Percentiles rank a stretch among this genome's conserved stretches.
phyloP scores from a whole-genome alignment of 805 yeast species.

The Komagataella phaffii region DNA sequence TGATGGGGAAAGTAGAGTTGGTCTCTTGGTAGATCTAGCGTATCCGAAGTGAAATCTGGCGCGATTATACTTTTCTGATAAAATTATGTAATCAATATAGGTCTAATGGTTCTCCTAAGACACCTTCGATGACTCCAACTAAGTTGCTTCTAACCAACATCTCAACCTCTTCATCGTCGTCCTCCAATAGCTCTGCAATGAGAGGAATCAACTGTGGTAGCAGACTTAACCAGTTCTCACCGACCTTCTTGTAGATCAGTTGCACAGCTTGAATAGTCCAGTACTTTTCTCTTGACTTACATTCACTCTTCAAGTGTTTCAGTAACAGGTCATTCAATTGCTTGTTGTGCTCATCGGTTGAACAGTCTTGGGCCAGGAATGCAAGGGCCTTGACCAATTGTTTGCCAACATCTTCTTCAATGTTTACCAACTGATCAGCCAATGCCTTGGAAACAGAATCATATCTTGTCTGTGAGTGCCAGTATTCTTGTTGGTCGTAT shows the following conservation, averaged over 20 bases:
- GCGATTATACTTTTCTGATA: neutral
- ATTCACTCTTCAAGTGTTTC: slow-evolving; percentile 53
- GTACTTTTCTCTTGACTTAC: slow-evolving; percentile 43
- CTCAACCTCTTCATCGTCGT: slow-evolving; percentile 90
- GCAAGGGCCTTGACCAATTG: slow-evolving; percentile 71
- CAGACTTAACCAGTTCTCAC: slow-evolving; percentile 86
- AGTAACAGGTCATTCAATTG: slow-evolving; percentile 50
- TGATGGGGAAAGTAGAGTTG: neutral
- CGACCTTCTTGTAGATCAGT: slow-evolving; percentile 76
- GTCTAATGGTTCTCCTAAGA: slow-evolving; percentile 90
- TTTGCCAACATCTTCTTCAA: slow-evolving; percentile 68
- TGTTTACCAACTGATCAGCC: slow-evolving; percentile 47
- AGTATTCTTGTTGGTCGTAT: slow-evolving; percentile 86
- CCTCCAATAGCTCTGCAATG: slow-evolving; percentile 90
- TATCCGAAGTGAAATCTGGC: neutral
- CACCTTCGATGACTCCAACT: slow-evolving; percentile 83
- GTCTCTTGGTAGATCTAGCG: neutral
- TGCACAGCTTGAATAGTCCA: slow-evolving; percentile 78
- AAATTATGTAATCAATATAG: slow-evolving; percentile 26
- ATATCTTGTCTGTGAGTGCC: slow-evolving; percentile 83
- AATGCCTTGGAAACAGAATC: slow-evolving; percentile 54
- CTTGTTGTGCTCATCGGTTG: slow-evolving; percentile 62
- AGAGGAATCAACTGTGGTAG: slow-evolving; percentile 92
- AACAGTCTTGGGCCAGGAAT: slow-evolving; percentile 55
- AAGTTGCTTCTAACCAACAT: slow-evolving; percentile 81